Base-by-base conservation (phyloP, 208 protist species). In the Leptomonas seymouri region DNA sequence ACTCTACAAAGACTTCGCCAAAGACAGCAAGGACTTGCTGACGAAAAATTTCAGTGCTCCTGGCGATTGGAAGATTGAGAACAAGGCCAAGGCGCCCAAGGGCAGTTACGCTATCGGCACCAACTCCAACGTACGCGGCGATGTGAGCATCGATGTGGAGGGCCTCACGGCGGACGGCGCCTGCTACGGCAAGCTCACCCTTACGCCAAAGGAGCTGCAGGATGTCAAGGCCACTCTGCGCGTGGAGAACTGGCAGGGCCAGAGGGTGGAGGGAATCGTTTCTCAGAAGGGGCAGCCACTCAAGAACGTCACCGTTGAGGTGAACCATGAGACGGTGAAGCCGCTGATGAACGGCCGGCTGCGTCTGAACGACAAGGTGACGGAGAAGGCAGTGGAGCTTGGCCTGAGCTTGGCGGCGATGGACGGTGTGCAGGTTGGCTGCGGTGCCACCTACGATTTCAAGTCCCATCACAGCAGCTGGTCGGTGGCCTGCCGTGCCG, bases 1-100 rank as follows among this genome's bases (percentile, higher is more conserved):
- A 3, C 65, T 81, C 27, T 95, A 82, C 78, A 89, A 89, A 81
- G 90, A 93, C 71, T 95, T 72, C 74, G 60, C 64, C 67, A 95
- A 93, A 82, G 72, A 78, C 71, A 76, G 60, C 67, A 89, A 83
- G 31, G 87, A 93, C 61, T 50, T 90, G 58, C 82, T 94, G 45
- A 82, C 78, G 31, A 91, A 86, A 65, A 85, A 79, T 80, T 87
- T 86, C 78, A 73, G 36, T 57, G 50, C 60, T 11, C 8, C 76
- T 23, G 63, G 66, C 12, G 67, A 67, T 41, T 90, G 87, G 86
- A 95, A 88, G 81, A 20, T 93, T 28, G 87, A 93, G 82, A 77
- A 67, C 81, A 93, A 91, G 65, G 69, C 73, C 54, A 94, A 94
- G 74, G 80, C 70, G 45, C 53, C 76, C 16, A 79, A 82, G 68